Evolutionary conservation across 2,329 filamentous ascomycete genomes (phyloP).

Genomic region (Pyrenophora tritici-repentis): DNA sequence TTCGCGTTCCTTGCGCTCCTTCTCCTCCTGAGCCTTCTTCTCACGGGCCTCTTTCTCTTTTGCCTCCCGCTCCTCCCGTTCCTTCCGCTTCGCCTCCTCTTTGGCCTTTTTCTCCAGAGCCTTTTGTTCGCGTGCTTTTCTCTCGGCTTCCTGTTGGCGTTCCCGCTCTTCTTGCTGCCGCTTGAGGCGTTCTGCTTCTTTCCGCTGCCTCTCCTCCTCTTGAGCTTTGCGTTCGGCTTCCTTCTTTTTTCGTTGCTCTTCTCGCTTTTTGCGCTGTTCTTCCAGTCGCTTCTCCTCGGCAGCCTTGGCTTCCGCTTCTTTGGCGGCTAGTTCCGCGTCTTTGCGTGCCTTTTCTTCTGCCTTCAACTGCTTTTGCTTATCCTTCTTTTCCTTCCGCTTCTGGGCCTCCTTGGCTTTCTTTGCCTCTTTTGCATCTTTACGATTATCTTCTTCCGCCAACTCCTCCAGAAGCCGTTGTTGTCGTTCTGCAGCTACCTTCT

Average conservation of each 20-base stretch:
- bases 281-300: constrained; percentile 79
- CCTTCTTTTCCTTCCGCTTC: constrained; percentile 93
- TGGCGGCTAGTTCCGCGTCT: constrained; percentile 86
- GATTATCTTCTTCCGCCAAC: constrained; percentile 79
- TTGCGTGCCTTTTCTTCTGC: constrained; percentile 89
- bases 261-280: constrained; percentile 78
- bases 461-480: constrained; percentile 91
- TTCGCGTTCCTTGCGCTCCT: constrained; percentile 66
- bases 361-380: constrained; percentile 81
- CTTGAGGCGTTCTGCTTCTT: constrained; percentile 82
- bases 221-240: constrained; percentile 89
- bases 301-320: constrained; percentile 76
- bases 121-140: constrained; percentile 78
- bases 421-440: constrained; percentile 78
- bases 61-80: constrained; percentile 64
- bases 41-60: constrained; percentile 79
- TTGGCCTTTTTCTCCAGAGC: constrained; percentile 80
- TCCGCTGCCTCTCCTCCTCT: constrained; percentile 83
- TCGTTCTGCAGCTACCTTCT: constrained; percentile 92
- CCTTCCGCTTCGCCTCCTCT: constrained; percentile 75
- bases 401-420: constrained; percentile 94
- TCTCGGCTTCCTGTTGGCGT: constrained; percentile 81
- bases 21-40: constrained; percentile 62
- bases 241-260: constrained; percentile 89
- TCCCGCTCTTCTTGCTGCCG: constrained; percentile 84